Percentiles rank a stretch among this genome's conserved stretches.
Evolutionary conservation across 2,329 filamentous ascomycete genomes (phyloP).

Genomic region (Cordyceps javanica): DNA sequence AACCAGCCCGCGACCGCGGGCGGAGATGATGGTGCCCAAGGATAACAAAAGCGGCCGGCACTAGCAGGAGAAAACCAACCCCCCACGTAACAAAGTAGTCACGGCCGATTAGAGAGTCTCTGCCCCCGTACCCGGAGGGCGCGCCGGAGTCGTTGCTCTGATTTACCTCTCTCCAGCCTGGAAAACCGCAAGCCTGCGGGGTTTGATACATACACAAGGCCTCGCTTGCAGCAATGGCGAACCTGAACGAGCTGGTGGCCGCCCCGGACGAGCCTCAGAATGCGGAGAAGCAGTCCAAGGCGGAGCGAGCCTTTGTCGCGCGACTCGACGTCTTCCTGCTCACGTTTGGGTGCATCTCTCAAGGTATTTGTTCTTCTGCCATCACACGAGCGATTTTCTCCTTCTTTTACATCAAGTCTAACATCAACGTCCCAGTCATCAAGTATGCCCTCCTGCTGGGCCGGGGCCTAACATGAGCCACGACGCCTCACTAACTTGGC

Average conservation of each 20-base stretch:
- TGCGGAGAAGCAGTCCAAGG: conserved; percentile 6
- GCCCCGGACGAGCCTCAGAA: conserved; percentile 4
- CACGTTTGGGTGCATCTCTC: conserved; percentile 18
- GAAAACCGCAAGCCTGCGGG: neutral
- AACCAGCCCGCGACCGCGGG: too few species aligned
- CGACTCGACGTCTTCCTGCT: conserved; percentile 17
- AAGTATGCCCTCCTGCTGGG: conserved; percentile 11
- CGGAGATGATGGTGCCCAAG: too few species aligned
- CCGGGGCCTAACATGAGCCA: neutral
- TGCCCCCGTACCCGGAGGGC: too few species aligned
- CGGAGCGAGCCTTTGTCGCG: conserved; percentile 8
- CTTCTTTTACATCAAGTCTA: neutral
- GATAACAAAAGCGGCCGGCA: too few species aligned
- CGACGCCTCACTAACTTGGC: neutral
- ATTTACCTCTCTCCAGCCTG: neutral
- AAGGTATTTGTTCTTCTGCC: conserved; percentile 3
- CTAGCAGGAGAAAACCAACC: too few species aligned
- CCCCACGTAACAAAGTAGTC: too few species aligned
- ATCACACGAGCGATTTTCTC: too few species aligned
- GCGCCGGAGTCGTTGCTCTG: too few species aligned
- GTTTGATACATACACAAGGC: too few species aligned
- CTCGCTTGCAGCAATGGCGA: conserved; percentile 6
- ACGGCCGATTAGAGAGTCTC: too few species aligned
- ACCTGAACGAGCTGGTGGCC: conserved; percentile 1
- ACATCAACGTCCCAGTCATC: conserved; percentile 12